These are phyloP conservation scores for Macrophomina tecta DNA, from an alignment of 2,329 filamentous ascomycete species.

Conservation along the genomic window DNA sequence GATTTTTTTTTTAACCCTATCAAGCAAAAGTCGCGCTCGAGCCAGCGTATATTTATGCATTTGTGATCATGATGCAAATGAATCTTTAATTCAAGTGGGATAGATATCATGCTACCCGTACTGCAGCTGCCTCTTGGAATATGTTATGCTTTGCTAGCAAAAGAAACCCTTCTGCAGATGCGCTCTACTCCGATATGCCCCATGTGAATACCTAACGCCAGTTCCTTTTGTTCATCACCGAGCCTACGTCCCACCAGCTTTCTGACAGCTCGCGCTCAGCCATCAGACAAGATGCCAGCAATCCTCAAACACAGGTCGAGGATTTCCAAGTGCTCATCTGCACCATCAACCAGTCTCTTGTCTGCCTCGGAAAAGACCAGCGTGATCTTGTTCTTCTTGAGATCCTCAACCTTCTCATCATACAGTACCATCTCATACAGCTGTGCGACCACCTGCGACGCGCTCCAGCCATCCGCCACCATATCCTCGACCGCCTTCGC, in stretches of 20 bases:
- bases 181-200: constrained; percentile 3
- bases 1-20: too few relatives aligned
- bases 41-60: too few relatives aligned
- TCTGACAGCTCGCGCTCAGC: constrained; percentile 27
- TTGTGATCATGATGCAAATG: too few relatives aligned
- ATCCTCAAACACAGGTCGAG: constrained; percentile 84
- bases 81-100: too few relatives aligned
- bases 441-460: constrained; percentile 83
- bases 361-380: constrained; percentile 91
- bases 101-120: too few relatives aligned
- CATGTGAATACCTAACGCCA: constrained; percentile 2
- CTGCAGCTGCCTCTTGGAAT: too few relatives aligned
- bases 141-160: too few relatives aligned
- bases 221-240: not conserved
- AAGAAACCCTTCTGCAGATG: not conserved
- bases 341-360: constrained; percentile 91
- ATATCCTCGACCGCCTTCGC: constrained; percentile 85
- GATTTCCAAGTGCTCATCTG: constrained; percentile 92
- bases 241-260: not conserved
- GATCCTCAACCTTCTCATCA: constrained; percentile 82
- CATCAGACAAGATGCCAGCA: constrained; percentile 69
- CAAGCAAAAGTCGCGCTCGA: too few relatives aligned
- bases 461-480: constrained; percentile 97
- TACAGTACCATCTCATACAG: constrained; percentile 83
- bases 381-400: constrained; percentile 89